Base-by-base conservation (phyloP, 148 eudicot genomes). In the Fagopyrum tataricum region DNA sequence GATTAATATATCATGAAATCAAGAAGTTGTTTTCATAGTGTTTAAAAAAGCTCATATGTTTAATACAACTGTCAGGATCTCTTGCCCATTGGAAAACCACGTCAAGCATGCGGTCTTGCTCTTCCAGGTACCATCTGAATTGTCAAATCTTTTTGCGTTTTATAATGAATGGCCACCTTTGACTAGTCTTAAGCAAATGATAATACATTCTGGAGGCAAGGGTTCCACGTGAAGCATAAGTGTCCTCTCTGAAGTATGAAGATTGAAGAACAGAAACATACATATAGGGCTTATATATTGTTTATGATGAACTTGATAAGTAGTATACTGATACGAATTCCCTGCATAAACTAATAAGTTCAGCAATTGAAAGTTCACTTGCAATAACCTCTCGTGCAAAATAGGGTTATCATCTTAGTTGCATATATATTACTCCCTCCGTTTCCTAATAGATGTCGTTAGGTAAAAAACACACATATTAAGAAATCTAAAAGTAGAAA, bases 1-100 rank as follows among this genome's bases (percentile, higher is more conserved):
- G 69, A 6, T 17, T 64, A 11, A 6, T 37, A 37, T 37, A 37
- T 0, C 6, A 15, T 62, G 43, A 31, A 62, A 14, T 64, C 39
- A 15, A 64, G 18, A 64, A 24, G 12, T 64, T 20, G 37, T 37
- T 15, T 64, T 64, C 43, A 31, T 13, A 64, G 10, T 64, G 14
- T 64, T 64, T 61, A n/a, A 67, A 15, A 31, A 72, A 37, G 49
- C 70, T 73, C 69, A 46, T 80, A 40, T 78, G 70, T n/a, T 58
- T 66, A 42, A 55, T 52, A 62, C 70, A 53, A 75, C 66, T 75
- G 37, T 68, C 85, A 91, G 97, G 92, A 87, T 78, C 62, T 67
- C 55, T 78, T 91, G 82, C 92, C 97, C 20, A 83, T 77, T 47
- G 88, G 85, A 52, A 91, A 91, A 84, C 97, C 97, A 46, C 86